Percentiles rank a stretch among this genome's conserved stretches.
These are phyloP conservation scores for Limnanthes douglasii DNA, from an alignment of 345 rosid species.

Conservation along the genomic window DNA sequence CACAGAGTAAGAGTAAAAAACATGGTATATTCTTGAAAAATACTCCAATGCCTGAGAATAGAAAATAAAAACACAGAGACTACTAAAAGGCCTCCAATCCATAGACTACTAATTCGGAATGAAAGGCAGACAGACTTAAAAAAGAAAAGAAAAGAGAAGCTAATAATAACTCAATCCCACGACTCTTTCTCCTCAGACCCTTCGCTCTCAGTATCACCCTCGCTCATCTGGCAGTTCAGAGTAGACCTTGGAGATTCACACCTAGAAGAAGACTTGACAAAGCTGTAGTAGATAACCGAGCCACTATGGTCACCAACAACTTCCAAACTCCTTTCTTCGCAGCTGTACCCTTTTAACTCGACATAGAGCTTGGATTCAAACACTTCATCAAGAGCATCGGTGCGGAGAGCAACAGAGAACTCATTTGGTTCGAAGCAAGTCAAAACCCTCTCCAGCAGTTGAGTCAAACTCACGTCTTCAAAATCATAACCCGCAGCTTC, in stretches of 20 bases:
- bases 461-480: constrained; percentile 16
- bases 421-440: constrained; percentile 64
- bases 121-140: no score
- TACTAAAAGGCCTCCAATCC: no score
- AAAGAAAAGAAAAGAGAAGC: no score
- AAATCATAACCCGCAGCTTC: constrained; percentile 78
- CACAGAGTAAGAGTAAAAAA: no score
- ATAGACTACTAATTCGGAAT: no score
- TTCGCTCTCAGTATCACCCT: constrained; percentile 16
- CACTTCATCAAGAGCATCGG: constrained; percentile 12
- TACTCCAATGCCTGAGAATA: no score
- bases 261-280: constrained; percentile 9
- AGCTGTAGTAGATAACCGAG: constrained; percentile 17
- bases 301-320: constrained; percentile 21
- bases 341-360: constrained; percentile 27
- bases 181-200: constrained; percentile 26
- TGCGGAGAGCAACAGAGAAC: constrained; percentile 64
- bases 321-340: constrained; percentile 15
- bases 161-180: no score
- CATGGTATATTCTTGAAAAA: no score
- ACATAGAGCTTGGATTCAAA: constrained; percentile 19
- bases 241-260: constrained; percentile 19
- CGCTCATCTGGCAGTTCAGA: constrained; percentile 21
- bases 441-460: constrained; percentile 55
- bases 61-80: no score